Conservation (phyloP, 805 yeast species). For the Candida ficus region DNA sequence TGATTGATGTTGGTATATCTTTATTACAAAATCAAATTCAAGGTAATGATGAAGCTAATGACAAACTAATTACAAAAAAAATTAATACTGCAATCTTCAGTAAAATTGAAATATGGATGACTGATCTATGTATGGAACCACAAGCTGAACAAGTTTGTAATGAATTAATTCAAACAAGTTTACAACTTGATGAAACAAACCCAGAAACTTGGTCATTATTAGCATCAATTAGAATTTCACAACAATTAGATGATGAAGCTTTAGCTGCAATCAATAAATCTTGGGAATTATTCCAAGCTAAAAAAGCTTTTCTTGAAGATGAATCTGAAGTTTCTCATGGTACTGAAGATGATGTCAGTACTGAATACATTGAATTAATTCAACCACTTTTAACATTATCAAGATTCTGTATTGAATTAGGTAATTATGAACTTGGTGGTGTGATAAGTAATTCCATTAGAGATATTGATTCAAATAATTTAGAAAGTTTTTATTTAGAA, state of each 20-base stretch:
- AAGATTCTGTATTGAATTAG: conserved; percentile 75
- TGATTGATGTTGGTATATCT: conserved; percentile 58
- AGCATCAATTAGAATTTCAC: conserved; percentile 87
- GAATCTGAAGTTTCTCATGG: conserved; percentile 33
- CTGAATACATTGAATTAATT: conserved; percentile 58
- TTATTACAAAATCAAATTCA: conserved; percentile 39
- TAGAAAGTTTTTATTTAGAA: conserved; percentile 79
- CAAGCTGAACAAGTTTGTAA: conserved; percentile 84
- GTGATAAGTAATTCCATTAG: conserved; percentile 61
- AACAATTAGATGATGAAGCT: conserved; percentile 73
- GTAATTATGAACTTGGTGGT: conserved; percentile 58
- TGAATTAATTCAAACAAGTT: conserved; percentile 56
- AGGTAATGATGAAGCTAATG: conserved; percentile 15
- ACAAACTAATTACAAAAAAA: conserved; percentile 44
- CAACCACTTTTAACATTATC: conserved; percentile 72
- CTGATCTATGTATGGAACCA: conserved; percentile 91
- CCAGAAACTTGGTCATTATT: conserved; percentile 81
- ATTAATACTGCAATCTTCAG: conserved; percentile 76
- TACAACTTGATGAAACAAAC: conserved; percentile 46
- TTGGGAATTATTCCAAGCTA: conserved; percentile 62
- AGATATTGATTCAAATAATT: conserved; percentile 78
- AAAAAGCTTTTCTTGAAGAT: conserved; percentile 44
- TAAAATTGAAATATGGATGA: conserved; percentile 94
- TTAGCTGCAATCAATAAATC: conserved; percentile 56
- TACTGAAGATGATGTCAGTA: conserved; percentile 33